Conservation (phyloP, 139 green algal species). For the Chlorokybus atmophyticus region DNA sequence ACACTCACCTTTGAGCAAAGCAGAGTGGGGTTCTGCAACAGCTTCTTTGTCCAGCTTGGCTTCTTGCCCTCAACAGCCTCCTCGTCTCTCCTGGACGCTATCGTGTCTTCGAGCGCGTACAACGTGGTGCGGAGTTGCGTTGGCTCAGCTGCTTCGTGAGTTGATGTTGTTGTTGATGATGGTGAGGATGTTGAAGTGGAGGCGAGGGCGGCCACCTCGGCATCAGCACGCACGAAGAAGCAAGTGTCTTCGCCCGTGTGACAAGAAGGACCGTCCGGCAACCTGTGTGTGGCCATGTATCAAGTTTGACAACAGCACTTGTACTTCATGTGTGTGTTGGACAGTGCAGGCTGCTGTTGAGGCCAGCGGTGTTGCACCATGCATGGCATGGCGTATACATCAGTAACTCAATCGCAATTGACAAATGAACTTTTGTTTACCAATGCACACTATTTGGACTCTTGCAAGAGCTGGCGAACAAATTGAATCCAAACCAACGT, state of each 20-base stretch:
- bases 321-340: too few species aligned
- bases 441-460: too few species aligned
- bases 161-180: slow-evolving; percentile 31
- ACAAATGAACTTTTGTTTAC: too few species aligned
- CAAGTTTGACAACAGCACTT: too few species aligned
- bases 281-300: too few species aligned
- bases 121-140: slow-evolving; percentile 56
- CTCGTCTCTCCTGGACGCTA: slow-evolving; percentile 41
- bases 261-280: slow-evolving; percentile 29
- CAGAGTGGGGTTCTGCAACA: slow-evolving; percentile 70
- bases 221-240: slow-evolving; percentile 50
- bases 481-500: too few species aligned
- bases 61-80: slow-evolving; percentile 35
- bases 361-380: too few species aligned
- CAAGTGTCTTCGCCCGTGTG: slow-evolving; percentile 68
- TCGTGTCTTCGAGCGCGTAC: slow-evolving; percentile 70
- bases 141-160: background rate
- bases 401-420: too few species aligned
- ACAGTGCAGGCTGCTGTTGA: too few species aligned
- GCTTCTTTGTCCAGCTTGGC: slow-evolving; percentile 79
- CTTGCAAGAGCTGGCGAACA: too few species aligned
- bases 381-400: too few species aligned
- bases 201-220: background rate
- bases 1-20: slow-evolving; percentile 85
- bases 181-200: background rate